Percentiles rank a stretch among this genome's conserved stretches.
phyloP scores from a whole-genome alignment of 2,329 filamentous ascomycete genomes.

The Truncatella angustata region DNA sequence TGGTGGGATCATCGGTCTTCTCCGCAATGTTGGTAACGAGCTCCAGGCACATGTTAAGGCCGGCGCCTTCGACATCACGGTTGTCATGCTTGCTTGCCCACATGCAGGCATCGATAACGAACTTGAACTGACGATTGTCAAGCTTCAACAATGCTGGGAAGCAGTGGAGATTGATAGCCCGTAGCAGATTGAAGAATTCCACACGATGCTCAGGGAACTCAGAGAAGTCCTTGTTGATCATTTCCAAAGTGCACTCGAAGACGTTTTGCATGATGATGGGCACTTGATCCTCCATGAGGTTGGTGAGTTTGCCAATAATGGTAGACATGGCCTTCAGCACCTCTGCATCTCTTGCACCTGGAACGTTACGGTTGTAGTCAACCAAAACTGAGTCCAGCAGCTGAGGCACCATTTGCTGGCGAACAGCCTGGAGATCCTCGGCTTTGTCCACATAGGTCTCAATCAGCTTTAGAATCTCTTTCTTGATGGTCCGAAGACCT shows the following conservation, averaged over 20 bases:
- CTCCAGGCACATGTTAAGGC: slow-evolving; percentile 96
- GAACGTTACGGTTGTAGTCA: slow-evolving; percentile 96
- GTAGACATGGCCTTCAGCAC: slow-evolving; percentile 97
- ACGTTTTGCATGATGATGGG: slow-evolving; percentile 97
- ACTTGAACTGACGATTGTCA: slow-evolving; percentile 96
- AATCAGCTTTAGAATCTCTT: slow-evolving; percentile 97
- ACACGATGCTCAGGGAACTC: slow-evolving; percentile 98
- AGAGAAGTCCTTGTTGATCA: slow-evolving; percentile 99
- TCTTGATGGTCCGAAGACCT: slow-evolving; percentile 95
- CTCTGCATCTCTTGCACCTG: slow-evolving; percentile 92
- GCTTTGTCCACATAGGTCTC: slow-evolving; percentile 98
- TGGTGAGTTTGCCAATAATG: slow-evolving; percentile 92
- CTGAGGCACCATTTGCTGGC: slow-evolving; percentile 91
- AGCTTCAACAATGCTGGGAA: slow-evolving; percentile 93
- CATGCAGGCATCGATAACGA: slow-evolving; percentile 98
- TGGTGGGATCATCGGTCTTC: slow-evolving; percentile 78
- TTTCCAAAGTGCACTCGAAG: slow-evolving; percentile 96
- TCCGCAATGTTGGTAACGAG: slow-evolving; percentile 97
- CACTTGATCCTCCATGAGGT: slow-evolving; percentile 97
- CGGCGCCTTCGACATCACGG: slow-evolving; percentile 92
- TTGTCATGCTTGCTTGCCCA: slow-evolving; percentile 99
- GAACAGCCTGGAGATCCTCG: slow-evolving; percentile 91
- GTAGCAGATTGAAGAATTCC: slow-evolving; percentile 97
- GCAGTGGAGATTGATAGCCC: slow-evolving; percentile 95
- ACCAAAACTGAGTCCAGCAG: slow-evolving; percentile 89